These are phyloP conservation scores for Aspergillus chevalieri DNA, from an alignment of 2,329 filamentous ascomycete species.

Conservation along the genomic window DNA sequence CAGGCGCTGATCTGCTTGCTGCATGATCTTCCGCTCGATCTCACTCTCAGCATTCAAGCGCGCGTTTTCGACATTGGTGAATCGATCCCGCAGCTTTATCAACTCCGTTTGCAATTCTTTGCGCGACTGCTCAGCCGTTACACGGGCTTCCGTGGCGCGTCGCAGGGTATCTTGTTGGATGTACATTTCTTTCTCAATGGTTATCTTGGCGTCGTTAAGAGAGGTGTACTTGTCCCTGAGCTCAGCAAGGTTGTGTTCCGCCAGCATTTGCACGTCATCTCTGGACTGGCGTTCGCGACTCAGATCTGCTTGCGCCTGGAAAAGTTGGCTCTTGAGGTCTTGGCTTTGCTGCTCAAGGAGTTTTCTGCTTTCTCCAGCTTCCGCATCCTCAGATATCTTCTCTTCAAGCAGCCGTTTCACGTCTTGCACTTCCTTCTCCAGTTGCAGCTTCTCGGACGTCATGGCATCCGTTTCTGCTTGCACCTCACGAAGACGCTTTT, in stretches of 20 bases:
- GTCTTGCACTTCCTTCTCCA: constrained; percentile 83
- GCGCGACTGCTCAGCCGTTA: constrained; percentile 75
- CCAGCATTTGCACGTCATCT: constrained; percentile 84
- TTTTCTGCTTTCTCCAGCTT: constrained; percentile 73
- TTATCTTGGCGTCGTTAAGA: constrained; percentile 91
- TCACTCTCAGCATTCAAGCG: constrained; percentile 74
- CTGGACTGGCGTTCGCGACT: constrained; percentile 88
- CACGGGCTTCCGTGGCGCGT: constrained; percentile 73
- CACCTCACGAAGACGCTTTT: constrained; percentile 69
- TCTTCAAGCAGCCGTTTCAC: constrained; percentile 80
- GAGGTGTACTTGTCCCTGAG: constrained; percentile 79
- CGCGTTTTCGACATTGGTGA: constrained; percentile 77
- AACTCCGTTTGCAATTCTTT: constrained; percentile 86
- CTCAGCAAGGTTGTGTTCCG: constrained; percentile 77
- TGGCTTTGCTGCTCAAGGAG: constrained; percentile 82
- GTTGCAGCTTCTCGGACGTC: constrained; percentile 72
- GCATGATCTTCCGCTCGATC: constrained; percentile 72
- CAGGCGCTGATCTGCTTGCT: constrained; percentile 73
- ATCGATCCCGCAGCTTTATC: constrained; percentile 72
- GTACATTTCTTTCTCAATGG: constrained; percentile 96
- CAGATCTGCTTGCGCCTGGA: constrained; percentile 77
- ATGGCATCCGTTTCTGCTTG: constrained; percentile 85
- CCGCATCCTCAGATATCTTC: constrained; percentile 80
- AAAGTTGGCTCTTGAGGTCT: constrained; percentile 79
- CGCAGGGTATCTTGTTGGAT: constrained; percentile 87